Conservation (phyloP, 2,329 filamentous ascomycete species). For the Aureobasidium sp. region DNA sequence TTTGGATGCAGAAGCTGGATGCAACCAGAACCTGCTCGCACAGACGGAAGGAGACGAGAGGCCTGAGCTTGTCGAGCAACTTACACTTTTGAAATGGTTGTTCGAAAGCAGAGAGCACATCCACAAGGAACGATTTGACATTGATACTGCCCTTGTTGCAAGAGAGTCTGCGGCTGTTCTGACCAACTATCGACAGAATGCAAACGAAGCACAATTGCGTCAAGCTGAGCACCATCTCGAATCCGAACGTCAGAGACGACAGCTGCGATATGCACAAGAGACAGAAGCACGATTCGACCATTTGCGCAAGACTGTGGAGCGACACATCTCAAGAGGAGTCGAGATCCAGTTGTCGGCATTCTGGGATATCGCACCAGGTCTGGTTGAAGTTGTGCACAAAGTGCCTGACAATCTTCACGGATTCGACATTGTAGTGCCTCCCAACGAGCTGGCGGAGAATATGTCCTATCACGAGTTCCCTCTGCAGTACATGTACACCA, state of each 20-base stretch:
- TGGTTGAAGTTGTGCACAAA: conserved; percentile 69
- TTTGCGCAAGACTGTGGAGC: conserved; percentile 71
- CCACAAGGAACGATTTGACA: conserved; percentile 75
- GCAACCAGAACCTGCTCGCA: conserved; percentile 53
- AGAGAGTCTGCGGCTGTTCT: neutral
- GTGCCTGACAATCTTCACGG: conserved; percentile 49
- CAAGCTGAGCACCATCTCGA: conserved; percentile 75
- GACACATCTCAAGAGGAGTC: conserved; percentile 78
- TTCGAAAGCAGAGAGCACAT: conserved; percentile 88
- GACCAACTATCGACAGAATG: conserved; percentile 59
- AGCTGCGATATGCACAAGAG: conserved; percentile 61
- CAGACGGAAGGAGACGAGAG: conserved; percentile 94
- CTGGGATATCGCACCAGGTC: conserved; percentile 90
- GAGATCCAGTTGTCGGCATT: conserved; percentile 89
- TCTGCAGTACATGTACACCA: conserved; percentile 79
- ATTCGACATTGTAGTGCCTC: conserved; percentile 70
- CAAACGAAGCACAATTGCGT: conserved; percentile 12
- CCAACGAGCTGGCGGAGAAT: conserved; percentile 75
- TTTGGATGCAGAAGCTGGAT: neutral
- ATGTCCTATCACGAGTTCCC: conserved; percentile 72
- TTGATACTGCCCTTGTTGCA: conserved; percentile 29
- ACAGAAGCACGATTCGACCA: conserved; percentile 64
- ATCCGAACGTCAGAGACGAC: conserved; percentile 61
- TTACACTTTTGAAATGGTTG: conserved; percentile 93
- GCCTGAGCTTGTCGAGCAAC: conserved; percentile 86